Base-by-base conservation (phyloP, 108 stramenopile genomes). In the Cyclotella kingstonii region DNA sequence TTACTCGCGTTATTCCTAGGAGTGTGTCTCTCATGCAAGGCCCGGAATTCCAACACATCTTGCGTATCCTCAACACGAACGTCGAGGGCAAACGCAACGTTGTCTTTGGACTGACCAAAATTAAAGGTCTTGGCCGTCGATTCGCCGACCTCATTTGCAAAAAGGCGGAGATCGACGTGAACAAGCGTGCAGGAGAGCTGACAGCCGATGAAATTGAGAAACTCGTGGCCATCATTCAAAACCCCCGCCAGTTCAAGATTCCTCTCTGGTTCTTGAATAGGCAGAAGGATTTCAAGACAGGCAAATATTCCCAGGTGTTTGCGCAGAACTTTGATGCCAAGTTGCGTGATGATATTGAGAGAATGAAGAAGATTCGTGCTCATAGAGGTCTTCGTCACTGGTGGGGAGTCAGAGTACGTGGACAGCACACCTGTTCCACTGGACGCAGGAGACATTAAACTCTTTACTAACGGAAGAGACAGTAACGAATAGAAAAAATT, bases 1-100 rank as follows among this genome's bases (percentile, higher is more conserved):
- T 14, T 44, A 45, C 2, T 0, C 3, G 26, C 17, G 10, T 22
- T 21, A 21, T 47, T 38, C 6, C 39, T 22, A 66, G 54, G 60
- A 74, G 73, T 66, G 67, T 62, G 51, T 85, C 91, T 35, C 82
- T 94, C 82, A 89, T 94, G 88, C 93, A 94, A 89, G 89, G 89
- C 49, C 91, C 85, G 62, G 97, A 99, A 74, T 99, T 99, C 81
- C 97, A 98, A 90, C 96, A 98, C 94, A 99, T 99, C 82, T 89
- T 99, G 73, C 98, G 98, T 98, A 96, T 99, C 77, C 97, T 99
- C 72, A 99, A 99, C 85, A 99, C 98, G 44, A 99, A 99, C 91
- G 94, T 99, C 59, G 97, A 98, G 79, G 98, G 98, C 77, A 93
- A 96, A 86, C 82, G 95, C 60, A 98, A 97, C 85, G 96, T 97